These are phyloP conservation scores for Nicotiana tomentosiformis DNA, from an alignment of 257 asterid species.

Conservation along the genomic window DNA sequence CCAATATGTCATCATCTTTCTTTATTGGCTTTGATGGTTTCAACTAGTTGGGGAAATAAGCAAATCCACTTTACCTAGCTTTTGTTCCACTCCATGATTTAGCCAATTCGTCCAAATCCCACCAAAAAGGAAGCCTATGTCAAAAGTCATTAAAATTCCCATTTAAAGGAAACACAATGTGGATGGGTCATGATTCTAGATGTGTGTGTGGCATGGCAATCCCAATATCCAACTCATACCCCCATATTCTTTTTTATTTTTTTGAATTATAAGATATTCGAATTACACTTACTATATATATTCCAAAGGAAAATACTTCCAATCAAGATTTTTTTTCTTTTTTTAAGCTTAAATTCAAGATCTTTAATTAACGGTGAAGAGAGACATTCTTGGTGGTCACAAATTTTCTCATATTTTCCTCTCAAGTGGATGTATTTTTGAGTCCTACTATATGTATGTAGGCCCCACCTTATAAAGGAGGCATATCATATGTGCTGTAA, in stretches of 20 bases:
- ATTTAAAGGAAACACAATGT: constrained; percentile 5
- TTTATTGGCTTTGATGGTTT: constrained; percentile 10
- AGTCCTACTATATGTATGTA: background rate
- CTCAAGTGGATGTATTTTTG: background rate
- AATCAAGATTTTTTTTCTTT: no score
- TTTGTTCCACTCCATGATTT: constrained; percentile 5
- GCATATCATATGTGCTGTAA: background rate
- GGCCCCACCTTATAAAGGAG: background rate
- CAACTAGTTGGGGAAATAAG: background rate
- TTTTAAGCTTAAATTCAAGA: background rate
- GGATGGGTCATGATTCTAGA: constrained; percentile 6
- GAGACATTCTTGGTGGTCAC: accelerated
- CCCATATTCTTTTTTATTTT: background rate
- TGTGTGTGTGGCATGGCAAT: background rate
- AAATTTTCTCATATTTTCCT: background rate
- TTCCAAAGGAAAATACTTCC: no score
- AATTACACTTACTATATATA: no score
- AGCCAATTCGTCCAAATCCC: background rate
- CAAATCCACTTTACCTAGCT: constrained; percentile 5
- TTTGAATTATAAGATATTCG: no score
- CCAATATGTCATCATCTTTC: constrained; percentile 4
- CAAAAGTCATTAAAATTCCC: constrained; percentile 9
- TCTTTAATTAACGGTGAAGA: background rate
- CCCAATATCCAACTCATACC: background rate
- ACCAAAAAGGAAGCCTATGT: constrained; percentile 9